phyloP scores from a whole-genome alignment of 352 stramenopile genomes.

The Pythium oligandrum region DNA sequence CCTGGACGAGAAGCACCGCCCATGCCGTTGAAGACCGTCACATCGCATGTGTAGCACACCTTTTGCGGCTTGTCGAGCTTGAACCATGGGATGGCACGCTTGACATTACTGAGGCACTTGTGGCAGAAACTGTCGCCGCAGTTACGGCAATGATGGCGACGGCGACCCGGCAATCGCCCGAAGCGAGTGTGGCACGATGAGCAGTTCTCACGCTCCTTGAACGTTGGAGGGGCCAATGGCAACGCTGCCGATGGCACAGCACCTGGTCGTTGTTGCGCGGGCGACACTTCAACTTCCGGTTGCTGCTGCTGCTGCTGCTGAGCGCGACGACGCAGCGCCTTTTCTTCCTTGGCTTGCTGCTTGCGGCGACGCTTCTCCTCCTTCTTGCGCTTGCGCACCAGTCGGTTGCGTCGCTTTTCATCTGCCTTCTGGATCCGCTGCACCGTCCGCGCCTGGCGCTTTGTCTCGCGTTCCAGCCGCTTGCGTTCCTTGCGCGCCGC shows the following conservation, averaged over 20 bases:
- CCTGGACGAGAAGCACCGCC: background rate
- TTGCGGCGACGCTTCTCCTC: slow-evolving; percentile 8
- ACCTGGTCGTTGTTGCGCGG: background rate
- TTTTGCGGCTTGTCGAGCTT: slow-evolving; percentile 43
- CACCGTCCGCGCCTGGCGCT: slow-evolving; percentile 3
- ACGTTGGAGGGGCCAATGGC: slow-evolving; percentile 7
- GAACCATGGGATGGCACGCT: slow-evolving; percentile 29
- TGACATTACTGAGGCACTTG: slow-evolving; percentile 37
- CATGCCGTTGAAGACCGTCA: slow-evolving; percentile 26
- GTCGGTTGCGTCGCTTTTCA: slow-evolving; percentile 8
- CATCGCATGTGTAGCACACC: slow-evolving; percentile 49
- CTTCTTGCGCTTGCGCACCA: slow-evolving; percentile 21
- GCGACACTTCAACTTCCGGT: background rate
- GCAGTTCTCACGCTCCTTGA: slow-evolving; percentile 33
- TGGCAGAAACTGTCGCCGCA: slow-evolving; percentile 58
- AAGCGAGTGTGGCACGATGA: slow-evolving; percentile 40
- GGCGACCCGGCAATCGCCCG: slow-evolving; percentile 16
- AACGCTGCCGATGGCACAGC: background rate
- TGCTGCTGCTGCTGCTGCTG: slow-evolving; percentile 4
- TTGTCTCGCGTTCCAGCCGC: slow-evolving; percentile 8
- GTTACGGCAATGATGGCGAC: slow-evolving; percentile 65
- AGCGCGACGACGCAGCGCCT: slow-evolving; percentile 4
- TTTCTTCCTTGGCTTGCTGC: slow-evolving; percentile 10
- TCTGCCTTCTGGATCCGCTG: slow-evolving; percentile 2
- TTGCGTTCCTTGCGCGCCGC: slow-evolving; percentile 8